Conservation (phyloP, 2,329 filamentous ascomycete genomes). For the Metarhizium album region DNA sequence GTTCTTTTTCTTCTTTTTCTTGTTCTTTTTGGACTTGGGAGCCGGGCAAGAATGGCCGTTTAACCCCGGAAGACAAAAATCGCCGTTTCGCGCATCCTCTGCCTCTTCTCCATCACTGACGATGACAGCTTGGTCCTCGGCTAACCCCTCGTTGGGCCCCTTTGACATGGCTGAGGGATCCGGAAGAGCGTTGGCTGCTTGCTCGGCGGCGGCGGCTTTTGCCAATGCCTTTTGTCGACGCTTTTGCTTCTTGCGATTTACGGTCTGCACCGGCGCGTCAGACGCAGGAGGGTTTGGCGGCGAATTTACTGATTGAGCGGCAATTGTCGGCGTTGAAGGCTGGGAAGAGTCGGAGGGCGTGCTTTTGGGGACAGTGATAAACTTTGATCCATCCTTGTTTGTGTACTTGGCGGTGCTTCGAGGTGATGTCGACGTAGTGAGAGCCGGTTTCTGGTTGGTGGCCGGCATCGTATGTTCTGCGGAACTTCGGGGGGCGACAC, state of each 20-base stretch:
- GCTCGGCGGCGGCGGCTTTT: constrained; percentile 44
- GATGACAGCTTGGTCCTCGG: constrained; percentile 37
- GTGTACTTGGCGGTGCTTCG: constrained; percentile 49
- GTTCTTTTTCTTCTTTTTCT: constrained; percentile 59
- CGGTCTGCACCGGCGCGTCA: constrained; percentile 33
- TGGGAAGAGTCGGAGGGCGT: constrained; percentile 41
- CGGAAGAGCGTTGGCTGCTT: constrained; percentile 29
- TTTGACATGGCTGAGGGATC: constrained; percentile 21
- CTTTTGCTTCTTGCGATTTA: constrained; percentile 95
- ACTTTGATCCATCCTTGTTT: constrained; percentile 60
- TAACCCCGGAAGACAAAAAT: constrained; percentile 13
- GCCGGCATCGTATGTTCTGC: constrained; percentile 36
- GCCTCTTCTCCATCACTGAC: constrained; percentile 43
- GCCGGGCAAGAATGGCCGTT: constrained; percentile 20
- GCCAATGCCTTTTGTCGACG: constrained; percentile 76
- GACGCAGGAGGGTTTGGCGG: constrained; percentile 14
- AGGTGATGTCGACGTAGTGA: constrained; percentile 40
- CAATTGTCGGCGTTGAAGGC: constrained; percentile 38
- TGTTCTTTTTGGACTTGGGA: constrained; percentile 47
- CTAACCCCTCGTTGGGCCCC: constrained; percentile 12
- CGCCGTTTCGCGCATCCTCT: constrained; percentile 27
- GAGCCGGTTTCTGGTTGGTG: constrained; percentile 40
- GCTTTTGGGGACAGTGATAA: constrained; percentile 53
- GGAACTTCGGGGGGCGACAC: constrained; percentile 22
- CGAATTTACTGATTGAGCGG: constrained; percentile 24